Evolutionary conservation across 345 rosid genomes (phyloP).

Genomic region (Eucalyptus dawsonii): DNA sequence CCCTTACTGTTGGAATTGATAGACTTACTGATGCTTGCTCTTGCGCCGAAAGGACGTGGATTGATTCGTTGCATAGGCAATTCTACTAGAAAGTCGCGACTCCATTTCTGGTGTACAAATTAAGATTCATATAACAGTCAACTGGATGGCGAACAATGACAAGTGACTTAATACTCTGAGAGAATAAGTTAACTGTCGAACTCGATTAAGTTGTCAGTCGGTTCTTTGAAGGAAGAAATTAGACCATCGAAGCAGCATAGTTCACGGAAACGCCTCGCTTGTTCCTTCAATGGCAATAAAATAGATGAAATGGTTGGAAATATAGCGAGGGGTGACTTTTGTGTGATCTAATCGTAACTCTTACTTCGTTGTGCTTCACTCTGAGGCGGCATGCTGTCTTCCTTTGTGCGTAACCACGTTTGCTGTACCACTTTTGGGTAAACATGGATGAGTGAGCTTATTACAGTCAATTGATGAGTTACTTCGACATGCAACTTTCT

Average conservation of each 20-base stretch:
- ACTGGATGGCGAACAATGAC: neutral
- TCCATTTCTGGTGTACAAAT: neutral
- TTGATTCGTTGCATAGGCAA: neutral
- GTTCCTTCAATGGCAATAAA: neutral
- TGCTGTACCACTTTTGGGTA: neutral
- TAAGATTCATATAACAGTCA: neutral
- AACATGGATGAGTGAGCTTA: neutral
- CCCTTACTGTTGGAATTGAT: neutral
- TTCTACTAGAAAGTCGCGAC: neutral
- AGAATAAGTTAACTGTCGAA: neutral
- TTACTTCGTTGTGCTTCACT: neutral
- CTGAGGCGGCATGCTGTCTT: neutral
- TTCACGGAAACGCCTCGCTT: neutral
- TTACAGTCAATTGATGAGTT: neutral
- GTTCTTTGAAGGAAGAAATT: neutral
- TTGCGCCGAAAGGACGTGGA: neutral
- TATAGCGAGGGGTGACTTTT: neutral
- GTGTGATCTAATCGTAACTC: neutral
- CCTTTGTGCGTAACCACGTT: neutral
- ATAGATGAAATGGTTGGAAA: neutral
- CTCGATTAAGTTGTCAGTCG: neutral
- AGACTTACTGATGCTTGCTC: neutral
- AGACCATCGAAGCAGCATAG: neutral
- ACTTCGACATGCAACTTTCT: neutral
- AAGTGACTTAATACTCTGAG: neutral